These are phyloP conservation scores for Scheffersomyces titani DNA, from an alignment of 1,139 yeast species.

Conservation along the genomic window DNA sequence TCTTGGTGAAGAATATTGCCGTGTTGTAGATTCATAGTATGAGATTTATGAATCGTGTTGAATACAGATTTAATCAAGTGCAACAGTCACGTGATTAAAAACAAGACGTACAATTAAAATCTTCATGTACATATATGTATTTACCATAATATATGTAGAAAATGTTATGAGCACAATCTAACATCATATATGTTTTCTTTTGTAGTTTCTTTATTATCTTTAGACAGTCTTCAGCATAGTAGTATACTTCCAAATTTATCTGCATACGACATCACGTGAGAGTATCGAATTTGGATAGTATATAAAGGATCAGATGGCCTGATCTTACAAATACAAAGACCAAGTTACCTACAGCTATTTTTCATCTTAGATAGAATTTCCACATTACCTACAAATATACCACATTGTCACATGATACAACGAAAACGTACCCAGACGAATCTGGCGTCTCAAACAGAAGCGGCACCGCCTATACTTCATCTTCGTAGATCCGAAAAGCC, in stretches of 20 bases:
- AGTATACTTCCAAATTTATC: no score
- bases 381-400: background rate
- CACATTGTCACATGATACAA: background rate
- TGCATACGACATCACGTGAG: background rate
- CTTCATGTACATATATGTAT: no score
- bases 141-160: no score
- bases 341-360: background rate
- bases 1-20: background rate
- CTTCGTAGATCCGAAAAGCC: conserved; percentile 5
- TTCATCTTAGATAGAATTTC: background rate
- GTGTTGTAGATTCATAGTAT: background rate
- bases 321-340: background rate
- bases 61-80: no score
- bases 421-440: conserved; percentile 1
- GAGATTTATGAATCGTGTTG: background rate
- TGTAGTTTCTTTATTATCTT: no score
- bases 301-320: background rate
- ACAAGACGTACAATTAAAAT: no score
- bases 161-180: no score
- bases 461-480: conserved; percentile 13
- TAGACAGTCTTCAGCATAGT: no score
- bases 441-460: background rate
- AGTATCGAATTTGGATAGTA: background rate
- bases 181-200: no score
- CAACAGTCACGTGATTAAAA: no score